Percentiles rank a stretch among this genome's conserved stretches.
Conservation (phyloP, 352 stramenopile species). For the Elongisporangium prolatum region DNA sequence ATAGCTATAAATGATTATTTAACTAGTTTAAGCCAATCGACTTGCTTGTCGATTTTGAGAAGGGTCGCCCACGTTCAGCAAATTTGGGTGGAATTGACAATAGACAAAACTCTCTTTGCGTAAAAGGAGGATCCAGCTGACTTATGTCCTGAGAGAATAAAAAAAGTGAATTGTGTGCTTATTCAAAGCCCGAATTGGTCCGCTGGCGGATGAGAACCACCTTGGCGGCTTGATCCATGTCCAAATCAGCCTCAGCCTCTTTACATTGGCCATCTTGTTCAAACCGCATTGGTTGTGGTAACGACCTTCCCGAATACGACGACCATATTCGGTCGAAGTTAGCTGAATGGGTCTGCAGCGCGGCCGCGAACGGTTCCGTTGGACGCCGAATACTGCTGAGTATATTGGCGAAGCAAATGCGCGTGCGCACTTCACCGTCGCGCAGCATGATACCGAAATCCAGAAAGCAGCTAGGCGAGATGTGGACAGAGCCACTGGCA, state of each 20-base stretch:
- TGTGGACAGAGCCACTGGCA: conserved; percentile 18
- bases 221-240: background rate
- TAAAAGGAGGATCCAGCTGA: background rate
- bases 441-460: conserved; percentile 37
- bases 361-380: background rate
- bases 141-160: background rate
- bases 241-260: background rate
- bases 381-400: background rate
- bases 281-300: background rate
- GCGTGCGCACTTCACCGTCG: conserved; percentile 20
- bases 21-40: too few species aligned
- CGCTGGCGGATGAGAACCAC: background rate
- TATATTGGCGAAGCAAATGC: conserved; percentile 11
- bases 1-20: too few species aligned
- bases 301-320: background rate
- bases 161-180: background rate
- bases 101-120: too few species aligned
- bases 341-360: background rate
- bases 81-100: too few species aligned
- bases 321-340: background rate
- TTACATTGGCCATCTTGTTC: background rate
- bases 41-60: too few species aligned
- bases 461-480: conserved; percentile 38
- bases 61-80: too few species aligned
- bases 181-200: background rate